phyloP scores from a whole-genome alignment of 1,284 basidiomycete genomes.

The Phellopilus nigrolimitatus region DNA sequence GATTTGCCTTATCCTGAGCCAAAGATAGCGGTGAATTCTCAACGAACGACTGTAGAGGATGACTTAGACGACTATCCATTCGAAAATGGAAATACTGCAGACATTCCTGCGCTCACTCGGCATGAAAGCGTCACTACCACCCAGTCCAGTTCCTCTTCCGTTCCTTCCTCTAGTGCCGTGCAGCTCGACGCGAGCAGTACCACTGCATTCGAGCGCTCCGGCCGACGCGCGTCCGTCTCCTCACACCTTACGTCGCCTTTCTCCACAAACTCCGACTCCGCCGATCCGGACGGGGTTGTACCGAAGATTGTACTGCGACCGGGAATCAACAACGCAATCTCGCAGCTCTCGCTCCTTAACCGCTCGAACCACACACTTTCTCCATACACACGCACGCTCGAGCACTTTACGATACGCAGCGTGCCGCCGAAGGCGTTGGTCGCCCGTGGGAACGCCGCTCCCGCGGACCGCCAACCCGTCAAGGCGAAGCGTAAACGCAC shows the following conservation, averaged over 20 bases:
- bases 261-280: constrained; percentile 31
- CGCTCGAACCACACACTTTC: constrained; percentile 88
- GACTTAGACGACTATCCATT: constrained; percentile 16
- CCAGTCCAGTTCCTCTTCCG: constrained; percentile 27
- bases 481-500: constrained; percentile 78
- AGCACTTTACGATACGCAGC: constrained; percentile 87
- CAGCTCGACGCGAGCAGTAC: constrained; percentile 27
- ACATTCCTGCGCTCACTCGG: background rate
- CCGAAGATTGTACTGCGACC: constrained; percentile 69
- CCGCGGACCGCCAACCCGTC: constrained; percentile 45
- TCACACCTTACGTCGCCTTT: constrained; percentile 28
- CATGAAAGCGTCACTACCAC: constrained; percentile 11
- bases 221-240: constrained; percentile 42
- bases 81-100: background rate
- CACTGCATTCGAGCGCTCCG: constrained; percentile 23
- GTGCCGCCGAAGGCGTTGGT: constrained; percentile 54
- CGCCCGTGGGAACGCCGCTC: constrained; percentile 19
- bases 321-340: constrained; percentile 66
- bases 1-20: background rate
- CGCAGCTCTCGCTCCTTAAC: constrained; percentile 78
- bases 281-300: constrained; percentile 27
- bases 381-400: constrained; percentile 82
- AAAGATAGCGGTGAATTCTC: background rate
- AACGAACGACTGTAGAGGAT: constrained; percentile 9
- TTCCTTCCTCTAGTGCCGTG: constrained; percentile 27